phyloP scores from a whole-genome alignment of 345 rosid species.

The Gossypium herbaceum region DNA sequence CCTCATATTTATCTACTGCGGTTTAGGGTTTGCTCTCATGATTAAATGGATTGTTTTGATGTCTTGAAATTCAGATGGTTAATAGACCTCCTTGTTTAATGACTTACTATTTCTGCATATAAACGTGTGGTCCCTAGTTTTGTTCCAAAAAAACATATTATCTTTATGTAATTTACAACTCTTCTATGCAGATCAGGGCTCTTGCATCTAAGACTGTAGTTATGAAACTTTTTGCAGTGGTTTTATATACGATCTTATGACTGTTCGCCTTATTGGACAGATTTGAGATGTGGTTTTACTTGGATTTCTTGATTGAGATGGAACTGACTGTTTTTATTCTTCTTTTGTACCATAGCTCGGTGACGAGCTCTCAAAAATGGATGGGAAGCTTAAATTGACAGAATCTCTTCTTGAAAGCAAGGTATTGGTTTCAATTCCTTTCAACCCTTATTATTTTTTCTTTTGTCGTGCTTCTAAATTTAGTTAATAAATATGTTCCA shows the following conservation, averaged over 20 bases:
- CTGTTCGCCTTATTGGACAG: neutral
- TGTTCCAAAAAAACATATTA: neutral
- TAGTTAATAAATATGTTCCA: conserved; percentile 15
- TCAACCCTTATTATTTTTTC: neutral
- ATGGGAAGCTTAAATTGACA: conserved; percentile 70
- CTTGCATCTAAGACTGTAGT: conserved; percentile 2
- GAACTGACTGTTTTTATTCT: conserved; percentile 16
- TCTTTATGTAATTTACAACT: neutral
- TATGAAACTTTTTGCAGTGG: neutral
- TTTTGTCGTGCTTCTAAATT: conserved; percentile 8
- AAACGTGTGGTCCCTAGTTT: neutral
- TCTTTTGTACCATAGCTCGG: conserved; percentile 55
- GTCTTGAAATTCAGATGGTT: neutral
- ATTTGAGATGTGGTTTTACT: neutral
- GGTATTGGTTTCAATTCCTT: conserved; percentile 39
- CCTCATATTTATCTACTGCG: neutral
- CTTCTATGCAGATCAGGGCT: neutral
- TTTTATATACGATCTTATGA: neutral
- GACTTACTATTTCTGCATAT: neutral
- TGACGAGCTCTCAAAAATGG: conserved; percentile 76
- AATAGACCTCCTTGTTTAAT: neutral
- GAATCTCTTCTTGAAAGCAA: conserved; percentile 83
- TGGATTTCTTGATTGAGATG: conserved; percentile 5
- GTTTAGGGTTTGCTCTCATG: neutral
- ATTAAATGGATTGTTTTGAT: neutral